phyloP scores from a whole-genome alignment of 306 rosid genomes.

The Quercus wislizeni region DNA sequence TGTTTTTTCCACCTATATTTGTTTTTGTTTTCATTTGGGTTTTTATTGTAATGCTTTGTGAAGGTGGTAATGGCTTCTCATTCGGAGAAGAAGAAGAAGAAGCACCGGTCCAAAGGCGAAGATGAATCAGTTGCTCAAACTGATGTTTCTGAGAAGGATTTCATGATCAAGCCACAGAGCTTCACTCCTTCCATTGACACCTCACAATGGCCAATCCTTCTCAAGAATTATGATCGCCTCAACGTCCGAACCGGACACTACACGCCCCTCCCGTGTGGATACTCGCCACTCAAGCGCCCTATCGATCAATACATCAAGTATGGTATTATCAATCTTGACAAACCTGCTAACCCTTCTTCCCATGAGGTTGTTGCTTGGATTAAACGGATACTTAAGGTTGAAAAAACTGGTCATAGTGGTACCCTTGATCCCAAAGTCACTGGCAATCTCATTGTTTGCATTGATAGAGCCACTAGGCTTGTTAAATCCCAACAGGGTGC shows the following conservation, averaged over 20 bases:
- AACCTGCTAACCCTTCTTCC: conserved; percentile 84
- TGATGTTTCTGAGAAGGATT: conserved; percentile 28
- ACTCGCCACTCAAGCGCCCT: conserved; percentile 76
- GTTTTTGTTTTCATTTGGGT: too few relatives aligned
- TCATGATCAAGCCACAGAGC: conserved; percentile 69
- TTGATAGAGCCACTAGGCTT: conserved; percentile 74
- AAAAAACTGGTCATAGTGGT: conserved; percentile 82
- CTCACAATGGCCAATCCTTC: conserved; percentile 80
- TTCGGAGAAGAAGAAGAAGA: conserved; percentile 57
- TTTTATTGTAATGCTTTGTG: too few relatives aligned
- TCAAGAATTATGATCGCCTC: conserved; percentile 84
- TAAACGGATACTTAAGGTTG: conserved; percentile 68
- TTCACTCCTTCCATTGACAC: conserved; percentile 67
- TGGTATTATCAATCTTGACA: conserved; percentile 75
- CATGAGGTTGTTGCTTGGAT: conserved; percentile 93
- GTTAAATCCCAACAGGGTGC: conserved; percentile 89
- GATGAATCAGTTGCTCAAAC: background rate
- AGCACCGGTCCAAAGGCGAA: conserved; percentile 20
- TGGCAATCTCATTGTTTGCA: conserved; percentile 77
- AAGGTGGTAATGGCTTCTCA: too few relatives aligned
- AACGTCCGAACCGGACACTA: conserved; percentile 82
- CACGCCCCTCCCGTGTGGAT: conserved; percentile 77
- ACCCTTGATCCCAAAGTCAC: conserved; percentile 85
- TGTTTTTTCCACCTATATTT: too few relatives aligned
- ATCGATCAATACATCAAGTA: conserved; percentile 62